phyloP scores from a whole-genome alignment of 768 basidiomycete genomes.

The Dacryopinax spathularia region DNA sequence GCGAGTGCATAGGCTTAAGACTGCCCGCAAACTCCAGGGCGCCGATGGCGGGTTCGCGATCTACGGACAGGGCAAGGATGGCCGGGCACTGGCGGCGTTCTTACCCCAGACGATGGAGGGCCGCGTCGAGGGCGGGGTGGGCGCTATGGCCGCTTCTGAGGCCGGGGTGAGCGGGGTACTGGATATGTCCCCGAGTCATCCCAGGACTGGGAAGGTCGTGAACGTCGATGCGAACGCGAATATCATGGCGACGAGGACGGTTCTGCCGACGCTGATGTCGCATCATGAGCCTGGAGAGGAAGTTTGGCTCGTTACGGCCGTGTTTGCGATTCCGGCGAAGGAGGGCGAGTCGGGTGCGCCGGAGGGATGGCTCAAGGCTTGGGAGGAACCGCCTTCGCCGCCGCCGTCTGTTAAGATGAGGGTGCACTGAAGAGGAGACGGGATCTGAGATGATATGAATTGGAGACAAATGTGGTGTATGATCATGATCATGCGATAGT shows the following conservation, averaged over 20 bases:
- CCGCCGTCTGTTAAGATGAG: constrained; percentile 2
- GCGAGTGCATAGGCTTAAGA: constrained; percentile 48
- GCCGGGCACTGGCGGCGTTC: constrained; percentile 33
- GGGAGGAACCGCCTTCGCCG: constrained; percentile 9
- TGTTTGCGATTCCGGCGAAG: constrained; percentile 42
- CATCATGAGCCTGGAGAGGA: constrained; percentile 31
- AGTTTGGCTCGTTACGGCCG: constrained; percentile 49
- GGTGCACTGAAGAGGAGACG: background rate
- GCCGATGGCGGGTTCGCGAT: constrained; percentile 62
- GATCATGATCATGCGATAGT: too few species aligned
- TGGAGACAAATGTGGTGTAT: too few species aligned
- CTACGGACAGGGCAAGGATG: constrained; percentile 50
- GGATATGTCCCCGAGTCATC: constrained; percentile 27
- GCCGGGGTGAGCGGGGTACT: constrained; percentile 52
- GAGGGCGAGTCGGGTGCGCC: constrained; percentile 10
- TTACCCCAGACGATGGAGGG: constrained; percentile 32
- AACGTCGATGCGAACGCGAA: constrained; percentile 62
- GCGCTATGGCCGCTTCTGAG: constrained; percentile 39
- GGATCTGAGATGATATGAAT: too few species aligned
- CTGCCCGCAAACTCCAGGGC: constrained; percentile 36
- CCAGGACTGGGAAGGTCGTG: constrained; percentile 32
- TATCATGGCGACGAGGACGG: constrained; percentile 48
- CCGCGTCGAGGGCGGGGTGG: constrained; percentile 30
- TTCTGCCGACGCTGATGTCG: constrained; percentile 49
- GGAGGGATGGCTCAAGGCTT: constrained; percentile 13